phyloP scores from a whole-genome alignment of 805 yeast species.

The Grigorovia yakushimaensis region DNA sequence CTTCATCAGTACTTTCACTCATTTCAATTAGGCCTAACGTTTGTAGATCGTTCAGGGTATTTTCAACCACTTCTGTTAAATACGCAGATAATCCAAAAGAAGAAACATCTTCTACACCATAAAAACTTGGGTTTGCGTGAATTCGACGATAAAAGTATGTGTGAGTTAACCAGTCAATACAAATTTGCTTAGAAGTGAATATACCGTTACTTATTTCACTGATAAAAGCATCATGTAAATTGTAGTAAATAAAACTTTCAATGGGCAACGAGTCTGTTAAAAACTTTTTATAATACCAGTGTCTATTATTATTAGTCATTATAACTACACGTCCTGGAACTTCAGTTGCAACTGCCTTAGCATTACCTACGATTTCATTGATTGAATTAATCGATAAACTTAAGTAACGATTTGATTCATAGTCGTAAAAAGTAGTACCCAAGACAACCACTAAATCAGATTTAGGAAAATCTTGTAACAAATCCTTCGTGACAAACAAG shows the following conservation, averaged over 20 bases:
- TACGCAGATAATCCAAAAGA: conserved; percentile 68
- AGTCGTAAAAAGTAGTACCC: conserved; percentile 67
- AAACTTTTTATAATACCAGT: conserved; percentile 61
- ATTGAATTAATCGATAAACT: conserved; percentile 60
- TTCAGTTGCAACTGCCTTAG: conserved; percentile 12
- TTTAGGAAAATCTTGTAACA: conserved; percentile 39
- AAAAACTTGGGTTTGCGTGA: conserved; percentile 76
- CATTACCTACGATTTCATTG: conserved; percentile 53
- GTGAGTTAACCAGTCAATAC: conserved; percentile 84
- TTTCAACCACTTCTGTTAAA: conserved; percentile 76
- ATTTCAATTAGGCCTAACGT: conserved; percentile 56
- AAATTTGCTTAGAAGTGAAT: conserved; percentile 64
- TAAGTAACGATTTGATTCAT: conserved; percentile 57
- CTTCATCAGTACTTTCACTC: conserved; percentile 25
- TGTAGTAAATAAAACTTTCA: conserved; percentile 60
- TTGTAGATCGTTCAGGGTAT: conserved; percentile 50
- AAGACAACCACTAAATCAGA: conserved; percentile 51
- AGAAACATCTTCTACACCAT: conserved; percentile 61
- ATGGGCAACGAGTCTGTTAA: conserved; percentile 68
- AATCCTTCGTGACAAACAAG: conserved; percentile 54
- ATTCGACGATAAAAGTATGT: conserved; percentile 76
- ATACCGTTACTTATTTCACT: conserved; percentile 63
- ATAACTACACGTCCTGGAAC: conserved; percentile 39
- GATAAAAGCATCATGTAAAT: conserved; percentile 57
- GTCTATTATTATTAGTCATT: conserved; percentile 45